Evolutionary conservation across 345 rosid species (phyloP), one percentile per base, ranked within the genome.

Genomic region (Lepidium africanum): DNA sequence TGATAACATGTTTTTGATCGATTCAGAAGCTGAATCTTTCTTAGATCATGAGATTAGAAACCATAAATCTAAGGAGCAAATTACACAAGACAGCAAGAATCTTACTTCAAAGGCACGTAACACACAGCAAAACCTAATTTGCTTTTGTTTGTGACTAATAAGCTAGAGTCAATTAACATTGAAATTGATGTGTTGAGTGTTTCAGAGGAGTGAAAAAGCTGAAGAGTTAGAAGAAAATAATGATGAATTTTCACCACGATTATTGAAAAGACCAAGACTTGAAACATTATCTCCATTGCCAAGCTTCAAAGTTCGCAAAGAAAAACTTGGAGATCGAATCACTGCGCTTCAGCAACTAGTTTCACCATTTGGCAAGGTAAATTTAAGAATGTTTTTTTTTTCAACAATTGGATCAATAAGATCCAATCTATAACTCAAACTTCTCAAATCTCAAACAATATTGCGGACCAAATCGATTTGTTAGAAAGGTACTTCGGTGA

Each of bases 331-430:
- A 76, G 98, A 93, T 86, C 85, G 96, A 72, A 86, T 93, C 80
- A 93, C 98, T 61, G 98, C 98, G 0, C 97, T 93, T 68, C 98
- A 93, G 76, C 98, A 93, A 83, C 83, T 93, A 65, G 98, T 93
- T 80, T 88, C 98, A 45, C 98, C 98, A 79, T 93, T 90, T 67
- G 98, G 97, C 84, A 92, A 92, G 94, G 96, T 88, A 68, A 15
- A n/a, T 12, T 3, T 40, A 49, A 33, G n/a, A 56, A 30, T 0
- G 3, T 3, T 25, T 25, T 25, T 25, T 2, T 25, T 25, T 21
- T 21, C 23, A 21, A 21, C 23, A 21, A 21, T 21, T 21, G 23
- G 2, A 21, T 21, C 23, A 2, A 21, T 1, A 21, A 21, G 2
- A 21, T 25, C 4, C 4, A 3, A 25, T 25, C 27, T 25, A 25